Evolutionary conservation across 129 eudicot species (phyloP).

Genomic region (Saposhnikovia divaricata): DNA sequence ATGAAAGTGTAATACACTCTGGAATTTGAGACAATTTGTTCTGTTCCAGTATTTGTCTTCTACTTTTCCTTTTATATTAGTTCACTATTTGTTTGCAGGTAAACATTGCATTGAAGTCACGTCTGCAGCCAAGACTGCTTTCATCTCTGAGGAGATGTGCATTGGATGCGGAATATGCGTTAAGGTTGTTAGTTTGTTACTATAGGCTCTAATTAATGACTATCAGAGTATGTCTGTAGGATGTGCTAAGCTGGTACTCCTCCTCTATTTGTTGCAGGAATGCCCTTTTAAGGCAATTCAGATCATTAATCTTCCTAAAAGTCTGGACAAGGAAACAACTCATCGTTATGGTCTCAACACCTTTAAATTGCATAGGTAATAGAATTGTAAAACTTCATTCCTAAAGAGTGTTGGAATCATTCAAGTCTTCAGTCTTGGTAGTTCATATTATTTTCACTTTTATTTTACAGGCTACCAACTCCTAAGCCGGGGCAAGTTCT

Average conservation of each 20-base stretch:
- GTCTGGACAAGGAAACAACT: constrained; percentile 65
- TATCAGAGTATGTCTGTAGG: background rate
- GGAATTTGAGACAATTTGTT: too few species aligned
- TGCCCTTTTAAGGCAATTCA: constrained; percentile 70
- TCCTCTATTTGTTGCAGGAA: constrained; percentile 29
- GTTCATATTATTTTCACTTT: background rate
- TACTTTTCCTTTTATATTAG: too few species aligned
- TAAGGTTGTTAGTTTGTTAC: constrained; percentile 50
- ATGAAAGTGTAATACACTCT: too few species aligned
- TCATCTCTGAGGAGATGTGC: constrained; percentile 66
- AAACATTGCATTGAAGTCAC: constrained; percentile 66
- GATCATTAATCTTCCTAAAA: constrained; percentile 59
- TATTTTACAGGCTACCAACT: constrained; percentile 43
- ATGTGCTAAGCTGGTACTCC: background rate
- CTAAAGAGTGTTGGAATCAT: background rate
- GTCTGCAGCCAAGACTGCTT: constrained; percentile 41
- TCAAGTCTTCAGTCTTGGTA: too few species aligned
- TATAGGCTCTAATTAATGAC: background rate
- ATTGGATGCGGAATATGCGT: constrained; percentile 73
- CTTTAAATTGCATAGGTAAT: constrained; percentile 58
- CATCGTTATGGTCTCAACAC: constrained; percentile 72
- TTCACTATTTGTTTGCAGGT: constrained; percentile 23
- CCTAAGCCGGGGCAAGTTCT: constrained; percentile 72
- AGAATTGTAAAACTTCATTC: background rate
- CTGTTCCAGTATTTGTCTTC: too few species aligned